Conservation (phyloP, 352 stramenopile genomes). For the Globisporangium nagaii region DNA sequence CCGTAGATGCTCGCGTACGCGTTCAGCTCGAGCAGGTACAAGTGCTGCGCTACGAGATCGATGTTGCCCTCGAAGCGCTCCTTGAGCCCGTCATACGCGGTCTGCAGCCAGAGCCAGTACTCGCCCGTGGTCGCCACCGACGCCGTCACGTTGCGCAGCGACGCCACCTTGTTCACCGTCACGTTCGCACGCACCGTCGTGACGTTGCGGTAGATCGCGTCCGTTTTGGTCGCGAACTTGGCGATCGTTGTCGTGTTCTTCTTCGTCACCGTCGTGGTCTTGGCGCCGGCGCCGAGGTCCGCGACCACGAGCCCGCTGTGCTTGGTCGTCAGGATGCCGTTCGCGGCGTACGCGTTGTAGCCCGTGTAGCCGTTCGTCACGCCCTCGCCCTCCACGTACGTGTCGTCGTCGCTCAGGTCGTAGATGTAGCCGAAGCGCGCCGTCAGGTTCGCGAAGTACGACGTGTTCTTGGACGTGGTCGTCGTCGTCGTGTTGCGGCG, state of each 20-base stretch:
- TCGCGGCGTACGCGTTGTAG: constrained; percentile 31
- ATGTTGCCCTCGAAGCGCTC: constrained; percentile 57
- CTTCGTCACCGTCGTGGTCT: not conserved
- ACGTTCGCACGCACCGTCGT: constrained; percentile 34
- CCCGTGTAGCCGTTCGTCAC: constrained; percentile 44
- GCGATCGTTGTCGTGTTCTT: constrained; percentile 20
- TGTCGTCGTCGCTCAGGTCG: constrained; percentile 31
- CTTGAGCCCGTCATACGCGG: constrained; percentile 48
- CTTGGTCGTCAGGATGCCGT: constrained; percentile 42
- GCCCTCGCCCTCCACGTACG: constrained; percentile 27
- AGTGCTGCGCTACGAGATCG: constrained; percentile 48
- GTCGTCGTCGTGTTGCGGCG: constrained; percentile 30
- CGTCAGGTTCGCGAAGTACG: constrained; percentile 28
- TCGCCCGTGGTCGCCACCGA: constrained; percentile 41
- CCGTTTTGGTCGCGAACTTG: constrained; percentile 16
- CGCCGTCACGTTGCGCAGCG: constrained; percentile 27
- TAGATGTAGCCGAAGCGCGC: constrained; percentile 38
- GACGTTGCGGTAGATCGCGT: constrained; percentile 30
- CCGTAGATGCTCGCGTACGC: constrained; percentile 50
- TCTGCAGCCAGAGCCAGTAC: constrained; percentile 63
- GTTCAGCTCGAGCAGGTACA: constrained; percentile 58
- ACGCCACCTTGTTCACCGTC: constrained; percentile 28
- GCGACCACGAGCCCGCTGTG: constrained; percentile 42
- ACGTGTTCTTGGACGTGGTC: constrained; percentile 16
- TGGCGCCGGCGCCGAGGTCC: constrained; percentile 20